Evolutionary conservation across 192 early-diverging fungal genomes (phyloP).

Genomic region (Radiomyces spectabilis): DNA sequence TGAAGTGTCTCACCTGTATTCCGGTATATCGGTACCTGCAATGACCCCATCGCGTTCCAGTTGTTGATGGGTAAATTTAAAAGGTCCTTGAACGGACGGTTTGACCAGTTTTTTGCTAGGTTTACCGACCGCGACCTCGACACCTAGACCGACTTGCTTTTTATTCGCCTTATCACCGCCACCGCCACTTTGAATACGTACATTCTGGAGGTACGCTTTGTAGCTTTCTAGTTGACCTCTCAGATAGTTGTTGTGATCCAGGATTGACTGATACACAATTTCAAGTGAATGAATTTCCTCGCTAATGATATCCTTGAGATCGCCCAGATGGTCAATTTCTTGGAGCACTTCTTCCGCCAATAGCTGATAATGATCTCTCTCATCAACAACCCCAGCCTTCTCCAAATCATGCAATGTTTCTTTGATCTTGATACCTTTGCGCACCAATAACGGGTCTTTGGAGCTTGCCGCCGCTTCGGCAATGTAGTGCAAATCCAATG

Average conservation of each 20-base stretch:
- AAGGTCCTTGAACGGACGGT: slow-evolving; percentile 52
- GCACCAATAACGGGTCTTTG: slow-evolving; percentile 78
- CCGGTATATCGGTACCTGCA: slow-evolving; percentile 82
- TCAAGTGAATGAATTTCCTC: slow-evolving; percentile 73
- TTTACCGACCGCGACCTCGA: slow-evolving; percentile 42
- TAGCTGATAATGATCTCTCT: slow-evolving; percentile 64
- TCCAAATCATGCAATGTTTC: slow-evolving; percentile 87
- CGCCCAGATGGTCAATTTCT: slow-evolving; percentile 85
- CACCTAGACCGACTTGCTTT: slow-evolving; percentile 45
- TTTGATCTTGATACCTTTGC: slow-evolving; percentile 90
- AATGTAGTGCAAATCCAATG: slow-evolving; percentile 57
- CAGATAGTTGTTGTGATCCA: slow-evolving; percentile 91
- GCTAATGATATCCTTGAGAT: slow-evolving; percentile 77
- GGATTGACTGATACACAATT: slow-evolving; percentile 84
- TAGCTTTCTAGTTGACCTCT: slow-evolving; percentile 84
- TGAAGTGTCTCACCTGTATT: slow-evolving; percentile 46
- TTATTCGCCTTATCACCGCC: slow-evolving; percentile 6
- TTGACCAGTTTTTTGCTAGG: slow-evolving; percentile 32
- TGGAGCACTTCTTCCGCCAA: slow-evolving; percentile 82
- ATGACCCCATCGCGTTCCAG: slow-evolving; percentile 89
- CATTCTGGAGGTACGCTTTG: slow-evolving; percentile 91
- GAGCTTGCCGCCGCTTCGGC: slow-evolving; percentile 81
- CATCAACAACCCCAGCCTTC: slow-evolving; percentile 64
- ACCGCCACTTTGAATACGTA: slow-evolving; percentile 57
- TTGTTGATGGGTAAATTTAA: slow-evolving; percentile 75